phyloP scores from a whole-genome alignment of 495 filamentous ascomycete genomes.

The Aeminium ludgeri region DNA sequence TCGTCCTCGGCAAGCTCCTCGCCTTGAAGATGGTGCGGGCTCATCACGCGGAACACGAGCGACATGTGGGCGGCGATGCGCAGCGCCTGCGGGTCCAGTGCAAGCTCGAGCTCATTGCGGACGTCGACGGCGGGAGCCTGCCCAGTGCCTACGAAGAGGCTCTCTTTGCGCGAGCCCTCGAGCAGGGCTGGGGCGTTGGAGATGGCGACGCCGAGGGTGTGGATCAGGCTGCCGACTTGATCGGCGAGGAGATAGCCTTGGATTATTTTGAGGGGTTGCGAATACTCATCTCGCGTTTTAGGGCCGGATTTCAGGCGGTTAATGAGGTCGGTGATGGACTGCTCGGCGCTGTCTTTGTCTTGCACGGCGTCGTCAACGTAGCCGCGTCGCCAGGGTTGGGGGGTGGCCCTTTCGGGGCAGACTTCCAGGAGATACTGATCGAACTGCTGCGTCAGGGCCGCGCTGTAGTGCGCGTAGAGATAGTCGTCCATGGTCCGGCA shows the following conservation, averaged over 20 bases:
- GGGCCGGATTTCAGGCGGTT: not conserved
- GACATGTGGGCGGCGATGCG: constrained; percentile 27
- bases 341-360: constrained; percentile 34
- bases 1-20: constrained; percentile 29
- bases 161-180: not conserved
- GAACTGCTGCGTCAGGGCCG: constrained; percentile 53
- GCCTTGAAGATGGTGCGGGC: constrained; percentile 2
- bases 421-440: constrained; percentile 40
- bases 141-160: not conserved
- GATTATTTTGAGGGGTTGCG: constrained; percentile 42
- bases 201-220: constrained; percentile 7
- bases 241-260: constrained; percentile 49
- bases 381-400: constrained; percentile 26
- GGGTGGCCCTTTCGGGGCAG: constrained; percentile 28
- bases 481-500: constrained; percentile 77
- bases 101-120: constrained; percentile 2
- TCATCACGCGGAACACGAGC: constrained; percentile 16
- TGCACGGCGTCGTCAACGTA: constrained; percentile 37
- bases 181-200: constrained; percentile 4
- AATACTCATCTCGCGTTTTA: constrained; percentile 31
- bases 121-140: not conserved
- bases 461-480: constrained; percentile 80
- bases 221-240: constrained; percentile 15
- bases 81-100: constrained; percentile 10
- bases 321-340: constrained; percentile 27